Percentiles rank a stretch among this genome's conserved stretches.
phyloP scores from a whole-genome alignment of 208 protist genomes.

The Crithidia expoeki region DNA sequence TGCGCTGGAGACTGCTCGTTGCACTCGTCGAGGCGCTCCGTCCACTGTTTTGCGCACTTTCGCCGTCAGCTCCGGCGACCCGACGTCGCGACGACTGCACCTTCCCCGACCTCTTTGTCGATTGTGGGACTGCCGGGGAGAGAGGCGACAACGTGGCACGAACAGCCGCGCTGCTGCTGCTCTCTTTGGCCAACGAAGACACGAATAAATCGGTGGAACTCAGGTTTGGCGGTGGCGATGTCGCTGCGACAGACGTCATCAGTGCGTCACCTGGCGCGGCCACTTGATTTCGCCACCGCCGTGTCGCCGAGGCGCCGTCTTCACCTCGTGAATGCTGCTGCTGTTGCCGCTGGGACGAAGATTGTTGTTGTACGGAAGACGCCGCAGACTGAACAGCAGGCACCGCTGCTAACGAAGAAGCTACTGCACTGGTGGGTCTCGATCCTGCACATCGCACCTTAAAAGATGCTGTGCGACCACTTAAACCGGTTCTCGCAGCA shows the following conservation, averaged over 20 bases:
- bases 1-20: background rate
- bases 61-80: background rate
- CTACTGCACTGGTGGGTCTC: background rate
- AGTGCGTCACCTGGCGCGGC: background rate
- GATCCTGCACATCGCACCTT: background rate
- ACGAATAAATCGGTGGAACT: background rate
- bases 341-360: background rate
- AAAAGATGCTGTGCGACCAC: conserved; percentile 4
- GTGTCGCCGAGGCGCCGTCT: conserved; percentile 13
- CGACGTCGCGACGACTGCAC: background rate
- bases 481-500: background rate
- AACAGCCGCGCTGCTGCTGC: background rate
- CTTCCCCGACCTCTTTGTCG: background rate
- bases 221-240: background rate
- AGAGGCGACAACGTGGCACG: too few relatives aligned
- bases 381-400: background rate
- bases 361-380: background rate
- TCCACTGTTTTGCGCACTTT: background rate
- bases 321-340: background rate
- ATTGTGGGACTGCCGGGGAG: background rate
- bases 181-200: background rate
- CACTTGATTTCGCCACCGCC: conserved; percentile 18
- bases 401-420: background rate
- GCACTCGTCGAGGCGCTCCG: background rate
- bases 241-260: too few relatives aligned